These are phyloP conservation scores for Agrocybe pediades DNA, from an alignment of 768 basidiomycete species.

Conservation along the genomic window DNA sequence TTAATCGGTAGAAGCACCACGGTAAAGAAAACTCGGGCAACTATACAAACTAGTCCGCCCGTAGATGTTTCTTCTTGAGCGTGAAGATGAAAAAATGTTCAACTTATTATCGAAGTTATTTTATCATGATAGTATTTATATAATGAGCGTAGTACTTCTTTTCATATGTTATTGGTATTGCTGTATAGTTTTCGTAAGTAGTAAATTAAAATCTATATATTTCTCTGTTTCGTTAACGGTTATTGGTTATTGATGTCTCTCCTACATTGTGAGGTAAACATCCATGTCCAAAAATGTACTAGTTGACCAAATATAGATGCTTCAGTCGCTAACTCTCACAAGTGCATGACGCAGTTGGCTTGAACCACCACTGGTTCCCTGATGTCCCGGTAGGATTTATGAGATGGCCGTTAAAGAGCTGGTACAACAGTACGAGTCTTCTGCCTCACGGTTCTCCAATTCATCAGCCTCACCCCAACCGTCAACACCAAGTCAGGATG, in stretches of 20 bases:
- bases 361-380: background rate
- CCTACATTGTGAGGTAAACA: background rate
- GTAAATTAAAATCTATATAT: too few relatives aligned
- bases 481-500: background rate
- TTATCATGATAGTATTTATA: too few relatives aligned
- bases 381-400: constrained; percentile 15
- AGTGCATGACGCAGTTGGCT: background rate
- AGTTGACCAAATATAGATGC: background rate
- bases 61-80: background rate
- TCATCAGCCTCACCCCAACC: background rate
- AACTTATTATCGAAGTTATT: too few relatives aligned
- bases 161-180: too few relatives aligned
- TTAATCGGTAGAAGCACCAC: background rate
- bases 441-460: background rate
- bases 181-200: too few relatives aligned
- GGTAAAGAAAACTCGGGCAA: background rate
- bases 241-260: too few relatives aligned
- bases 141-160: too few relatives aligned
- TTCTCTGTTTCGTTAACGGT: too few relatives aligned
- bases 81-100: background rate
- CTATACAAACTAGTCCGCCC: background rate
- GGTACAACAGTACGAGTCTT: constrained; percentile 31
- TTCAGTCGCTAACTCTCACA: background rate
- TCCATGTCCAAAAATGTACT: background rate
- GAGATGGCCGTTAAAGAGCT: constrained; percentile 37